Evolutionary conservation across 2,329 filamentous ascomycete species (phyloP).

Genomic region (Chalara sp.): DNA sequence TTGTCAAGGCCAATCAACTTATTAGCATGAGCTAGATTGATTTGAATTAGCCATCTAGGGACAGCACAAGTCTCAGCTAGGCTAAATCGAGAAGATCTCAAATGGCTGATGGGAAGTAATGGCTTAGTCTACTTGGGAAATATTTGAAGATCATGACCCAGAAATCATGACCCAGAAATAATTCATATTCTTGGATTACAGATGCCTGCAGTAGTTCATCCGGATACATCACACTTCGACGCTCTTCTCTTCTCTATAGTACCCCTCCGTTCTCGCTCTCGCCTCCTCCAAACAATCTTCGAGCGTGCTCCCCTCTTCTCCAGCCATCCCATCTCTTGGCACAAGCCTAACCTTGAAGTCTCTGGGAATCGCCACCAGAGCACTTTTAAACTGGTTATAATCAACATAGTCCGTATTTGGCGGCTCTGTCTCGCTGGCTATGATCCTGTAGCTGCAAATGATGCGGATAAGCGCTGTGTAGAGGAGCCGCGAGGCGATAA

Average conservation of each 20-base stretch:
- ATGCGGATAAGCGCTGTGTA: constrained; percentile 43
- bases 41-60: too few species aligned
- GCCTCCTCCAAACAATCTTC: constrained; percentile 18
- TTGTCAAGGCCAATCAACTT: too few species aligned
- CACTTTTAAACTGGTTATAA: constrained; percentile 53
- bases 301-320: constrained; percentile 4
- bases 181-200: too few species aligned
- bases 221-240: constrained; percentile 4
- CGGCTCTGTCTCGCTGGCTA: constrained; percentile 39
- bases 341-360: constrained; percentile 52
- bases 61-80: too few species aligned
- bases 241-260: constrained; percentile 17
- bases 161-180: too few species aligned
- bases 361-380: constrained; percentile 51
- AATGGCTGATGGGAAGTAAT: too few species aligned
- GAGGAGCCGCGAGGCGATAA: constrained; percentile 42
- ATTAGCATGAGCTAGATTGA: too few species aligned
- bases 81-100: too few species aligned
- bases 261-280: constrained; percentile 15
- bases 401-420: constrained; percentile 57
- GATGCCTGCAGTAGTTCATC: too few species aligned
- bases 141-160: too few species aligned
- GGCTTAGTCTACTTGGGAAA: too few species aligned
- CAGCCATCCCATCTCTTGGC: constrained; percentile 34
- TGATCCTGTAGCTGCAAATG: constrained; percentile 41